Conservation (phyloP, 169 alveolate species). For the Plasmodium fragile region DNA sequence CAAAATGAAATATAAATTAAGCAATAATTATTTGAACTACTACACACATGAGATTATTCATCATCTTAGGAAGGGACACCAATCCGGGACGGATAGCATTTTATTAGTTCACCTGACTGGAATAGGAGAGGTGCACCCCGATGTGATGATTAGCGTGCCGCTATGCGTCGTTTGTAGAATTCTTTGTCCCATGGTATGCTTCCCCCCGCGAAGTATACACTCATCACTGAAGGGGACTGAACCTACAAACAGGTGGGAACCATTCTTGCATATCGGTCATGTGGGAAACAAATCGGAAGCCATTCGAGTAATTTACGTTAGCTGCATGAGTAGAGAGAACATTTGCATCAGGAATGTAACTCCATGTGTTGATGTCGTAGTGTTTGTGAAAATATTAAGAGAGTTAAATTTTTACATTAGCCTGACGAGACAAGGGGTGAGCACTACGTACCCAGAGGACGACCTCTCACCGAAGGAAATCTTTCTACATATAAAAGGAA, state of each 20-base stretch:
- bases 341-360: constrained; percentile 3
- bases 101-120: background rate
- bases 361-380: constrained; percentile 23
- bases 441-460: background rate
- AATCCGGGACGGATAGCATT: background rate
- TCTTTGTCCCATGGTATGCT: constrained; percentile 1
- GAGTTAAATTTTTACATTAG: background rate
- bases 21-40: background rate
- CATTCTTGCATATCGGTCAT: background rate
- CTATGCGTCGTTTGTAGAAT: background rate
- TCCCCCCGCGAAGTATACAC: background rate
- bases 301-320: constrained; percentile 4
- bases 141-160: constrained; percentile 6
- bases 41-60: constrained; percentile 8
- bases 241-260: background rate
- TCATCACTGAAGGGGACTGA: background rate
- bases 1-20: constrained; percentile 19
- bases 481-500: background rate
- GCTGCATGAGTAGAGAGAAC: constrained; percentile 12
- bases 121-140: constrained; percentile 6
- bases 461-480: background rate
- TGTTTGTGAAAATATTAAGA: constrained; percentile 23
- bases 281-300: constrained; percentile 33
- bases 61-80: background rate
- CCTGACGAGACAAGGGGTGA: background rate